These are phyloP conservation scores for Aureobasidium melanogenum DNA, from an alignment of 2,329 filamentous ascomycete species.

Conservation along the genomic window DNA sequence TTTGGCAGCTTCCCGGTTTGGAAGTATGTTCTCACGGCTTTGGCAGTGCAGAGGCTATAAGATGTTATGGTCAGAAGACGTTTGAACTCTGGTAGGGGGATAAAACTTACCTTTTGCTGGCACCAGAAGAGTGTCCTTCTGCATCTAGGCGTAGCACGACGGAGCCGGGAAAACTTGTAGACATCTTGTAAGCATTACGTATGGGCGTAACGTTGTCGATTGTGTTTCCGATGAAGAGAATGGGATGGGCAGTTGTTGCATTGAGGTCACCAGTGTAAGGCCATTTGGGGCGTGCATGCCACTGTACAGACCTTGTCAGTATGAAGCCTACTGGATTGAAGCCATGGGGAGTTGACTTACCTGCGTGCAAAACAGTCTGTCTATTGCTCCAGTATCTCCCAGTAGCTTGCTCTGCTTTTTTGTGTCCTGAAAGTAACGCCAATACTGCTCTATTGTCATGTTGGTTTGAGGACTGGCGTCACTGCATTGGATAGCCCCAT, in stretches of 20 bases:
- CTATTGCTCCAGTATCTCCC: constrained; percentile 28
- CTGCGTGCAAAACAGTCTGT: constrained; percentile 27
- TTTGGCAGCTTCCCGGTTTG: constrained; percentile 32
- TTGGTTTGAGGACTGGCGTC: constrained; percentile 25
- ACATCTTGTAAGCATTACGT: constrained; percentile 36
- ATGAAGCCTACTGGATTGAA: neutral
- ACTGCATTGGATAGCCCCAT: constrained; percentile 30
- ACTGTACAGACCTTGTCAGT: neutral
- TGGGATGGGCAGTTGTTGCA: constrained; percentile 42
- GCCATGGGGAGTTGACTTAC: neutral
- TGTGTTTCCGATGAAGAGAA: constrained; percentile 50
- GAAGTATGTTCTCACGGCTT: constrained; percentile 32
- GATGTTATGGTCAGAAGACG: neutral
- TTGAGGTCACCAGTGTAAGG: constrained; percentile 18
- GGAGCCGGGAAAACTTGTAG: constrained; percentile 34
- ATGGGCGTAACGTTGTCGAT: constrained; percentile 53
- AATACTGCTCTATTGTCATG: constrained; percentile 17
- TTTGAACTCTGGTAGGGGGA: neutral
- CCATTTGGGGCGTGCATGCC: constrained; percentile 16
- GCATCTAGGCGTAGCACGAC: constrained; percentile 36
- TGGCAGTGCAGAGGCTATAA: constrained; percentile 29
- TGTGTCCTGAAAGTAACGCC: constrained; percentile 17
- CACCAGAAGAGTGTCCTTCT: constrained; percentile 23
- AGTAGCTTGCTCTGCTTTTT: constrained; percentile 24
- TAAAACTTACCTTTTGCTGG: constrained; percentile 17